Percentiles rank a stretch among this genome's conserved stretches.
Evolutionary conservation across 2,329 filamentous ascomycete genomes (phyloP).

Genomic region (Trichoderma atrobrunneum): DNA sequence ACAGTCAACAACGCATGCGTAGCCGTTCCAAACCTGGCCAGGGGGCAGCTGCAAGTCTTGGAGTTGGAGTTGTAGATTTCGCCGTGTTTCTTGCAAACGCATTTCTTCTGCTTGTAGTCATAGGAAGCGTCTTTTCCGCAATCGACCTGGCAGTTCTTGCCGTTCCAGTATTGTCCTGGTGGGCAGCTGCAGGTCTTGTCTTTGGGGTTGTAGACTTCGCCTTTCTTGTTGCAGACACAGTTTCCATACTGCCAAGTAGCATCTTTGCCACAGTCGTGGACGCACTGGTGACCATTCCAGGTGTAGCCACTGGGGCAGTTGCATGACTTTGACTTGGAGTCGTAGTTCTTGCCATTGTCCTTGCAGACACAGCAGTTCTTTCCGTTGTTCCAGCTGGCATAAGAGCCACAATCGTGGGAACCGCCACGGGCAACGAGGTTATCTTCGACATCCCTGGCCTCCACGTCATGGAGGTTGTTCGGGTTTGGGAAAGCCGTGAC

Average conservation of each 20-base stretch:
- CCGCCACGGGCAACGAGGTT: not conserved
- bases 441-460: constrained; percentile 12
- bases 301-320: constrained; percentile 2
- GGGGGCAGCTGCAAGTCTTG: constrained; percentile 11
- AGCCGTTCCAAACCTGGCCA: not conserved
- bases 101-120: not conserved
- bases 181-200: constrained; percentile 20
- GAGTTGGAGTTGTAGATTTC: not conserved
- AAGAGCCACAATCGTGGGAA: constrained; percentile 14
- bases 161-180: constrained; percentile 12
- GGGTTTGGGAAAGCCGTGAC: constrained; percentile 18
- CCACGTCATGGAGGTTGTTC: constrained; percentile 9
- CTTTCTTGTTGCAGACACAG: constrained; percentile 16
- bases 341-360: constrained; percentile 16
- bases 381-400: constrained; percentile 10
- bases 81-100: constrained; percentile 11
- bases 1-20: constrained; percentile 7
- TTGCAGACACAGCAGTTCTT: constrained; percentile 20
- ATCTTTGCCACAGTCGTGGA: constrained; percentile 17
- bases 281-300: constrained; percentile 16
- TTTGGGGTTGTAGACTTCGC: constrained; percentile 12
- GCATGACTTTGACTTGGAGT: constrained; percentile 18
- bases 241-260: constrained; percentile 17
- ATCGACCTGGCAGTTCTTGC: not conserved
- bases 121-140: constrained; percentile 13